Percentiles rank a stretch among this genome's conserved stretches.
Conservation (phyloP, 805 yeast species). For the Tetrapisispora fleetii region DNA sequence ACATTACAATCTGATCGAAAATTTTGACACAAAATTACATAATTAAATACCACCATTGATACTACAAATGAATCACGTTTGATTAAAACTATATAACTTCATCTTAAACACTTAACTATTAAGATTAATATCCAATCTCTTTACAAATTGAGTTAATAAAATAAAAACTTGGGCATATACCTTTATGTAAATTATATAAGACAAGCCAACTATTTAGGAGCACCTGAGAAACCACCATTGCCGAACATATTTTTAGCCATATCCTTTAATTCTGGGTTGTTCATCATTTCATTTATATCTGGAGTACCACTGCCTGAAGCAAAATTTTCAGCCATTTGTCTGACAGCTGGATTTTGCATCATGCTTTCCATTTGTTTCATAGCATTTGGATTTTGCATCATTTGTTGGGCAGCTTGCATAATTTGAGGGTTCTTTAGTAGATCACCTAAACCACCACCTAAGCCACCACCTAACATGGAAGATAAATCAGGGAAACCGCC, state of each 20-base stretch:
- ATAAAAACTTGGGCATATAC: background rate
- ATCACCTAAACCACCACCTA: conserved; percentile 54
- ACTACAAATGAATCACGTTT: no score
- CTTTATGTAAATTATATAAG: background rate
- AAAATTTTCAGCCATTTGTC: conserved; percentile 74
- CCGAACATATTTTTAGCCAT: conserved; percentile 68
- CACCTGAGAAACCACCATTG: conserved; percentile 27
- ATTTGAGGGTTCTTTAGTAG: conserved; percentile 86
- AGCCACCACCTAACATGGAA: conserved; percentile 57
- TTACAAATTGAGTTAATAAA: background rate
- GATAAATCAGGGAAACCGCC: conserved; percentile 69
- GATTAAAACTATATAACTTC: no score
- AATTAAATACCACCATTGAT: no score
- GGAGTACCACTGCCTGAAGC: conserved; percentile 55
- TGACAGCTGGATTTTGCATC: conserved; percentile 71
- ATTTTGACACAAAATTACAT: background rate
- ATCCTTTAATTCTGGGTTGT: conserved; percentile 66
- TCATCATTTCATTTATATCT: conserved; percentile 60
- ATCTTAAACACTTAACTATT: background rate
- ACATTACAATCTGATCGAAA: background rate
- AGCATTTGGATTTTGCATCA: conserved; percentile 81
- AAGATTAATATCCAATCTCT: background rate
- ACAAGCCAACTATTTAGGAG: background rate
- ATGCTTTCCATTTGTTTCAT: conserved; percentile 54
- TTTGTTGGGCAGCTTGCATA: conserved; percentile 77